Base-by-base conservation (phyloP, 345 rosid species). In the Populus pruinosa region DNA sequence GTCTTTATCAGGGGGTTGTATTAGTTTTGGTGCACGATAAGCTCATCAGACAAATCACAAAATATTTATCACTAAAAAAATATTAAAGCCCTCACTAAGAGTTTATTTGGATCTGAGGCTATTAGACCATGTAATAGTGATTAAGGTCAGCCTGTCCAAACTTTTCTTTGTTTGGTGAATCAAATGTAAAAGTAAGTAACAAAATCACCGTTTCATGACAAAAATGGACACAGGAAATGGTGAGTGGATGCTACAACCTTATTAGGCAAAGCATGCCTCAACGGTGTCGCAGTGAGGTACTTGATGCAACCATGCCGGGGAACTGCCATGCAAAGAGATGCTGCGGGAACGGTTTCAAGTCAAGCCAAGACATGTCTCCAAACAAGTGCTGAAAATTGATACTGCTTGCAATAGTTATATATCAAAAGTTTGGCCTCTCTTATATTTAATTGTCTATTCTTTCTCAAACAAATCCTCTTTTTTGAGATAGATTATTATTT, bases 141-240 rank as follows among this genome's bases (percentile, higher is more conserved):
- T 33, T 33, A 33, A 33, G 4, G 35, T 33, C 36, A 33, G 0
- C 4, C 4, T 33, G 36, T 33, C 36, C 36, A 33, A 33, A 33
- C 36, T 33, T 33, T 33, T 0, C 10, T 41, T 10, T 41, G 11
- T 41, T 41, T 41, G 2, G 13, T 41, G 11, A 41, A 41, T 41
- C 12, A 41, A 41, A 41, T 9, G 44, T 41, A 3, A 13, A 44
- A 44, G 50, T 44, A 44, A 44, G 50, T 44, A 44, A 44, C 50
- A 44, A 44, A 44, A 3, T 39, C 0, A 44, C 14, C 16, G 50
- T 17, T 50, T 50, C 7, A 6, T 50, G 56, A 33, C 11, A 75
- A 23, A 75, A 36, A 36, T 43, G 71, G 41, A 12, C 70, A 72
- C 86, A 84, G 87, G 87, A 80, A 9, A 78, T 67, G 85, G 85